Conservation (phyloP, 129 eudicot genomes). For the Gnaphalium uliginosum region DNA sequence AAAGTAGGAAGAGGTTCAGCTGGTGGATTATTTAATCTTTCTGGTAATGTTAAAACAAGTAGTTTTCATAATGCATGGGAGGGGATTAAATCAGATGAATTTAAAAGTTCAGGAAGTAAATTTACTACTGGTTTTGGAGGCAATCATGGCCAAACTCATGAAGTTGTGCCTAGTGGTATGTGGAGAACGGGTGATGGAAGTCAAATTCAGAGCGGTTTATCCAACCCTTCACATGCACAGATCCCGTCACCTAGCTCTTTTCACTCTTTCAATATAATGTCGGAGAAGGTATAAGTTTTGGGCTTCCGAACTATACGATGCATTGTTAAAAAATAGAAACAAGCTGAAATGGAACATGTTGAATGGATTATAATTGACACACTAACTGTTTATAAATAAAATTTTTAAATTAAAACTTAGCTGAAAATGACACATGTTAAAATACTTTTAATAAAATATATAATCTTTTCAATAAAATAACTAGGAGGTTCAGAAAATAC, state of each 20-base stretch:
- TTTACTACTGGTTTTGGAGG: constrained; percentile 56
- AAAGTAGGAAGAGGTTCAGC: constrained; percentile 45
- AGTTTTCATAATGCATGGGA: constrained; percentile 46
- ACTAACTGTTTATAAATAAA: neutral
- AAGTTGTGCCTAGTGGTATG: constrained; percentile 46
- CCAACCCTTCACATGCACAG: constrained; percentile 46
- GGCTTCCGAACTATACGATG: neutral
- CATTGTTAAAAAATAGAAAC: too few relatives aligned
- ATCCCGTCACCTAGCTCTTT: constrained; percentile 57
- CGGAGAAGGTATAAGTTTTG: constrained; percentile 56
- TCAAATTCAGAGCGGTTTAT: constrained; percentile 50
- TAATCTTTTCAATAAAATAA: neutral
- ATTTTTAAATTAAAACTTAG: neutral
- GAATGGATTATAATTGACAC: neutral
- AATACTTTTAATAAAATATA: too few relatives aligned
- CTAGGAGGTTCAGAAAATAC: neutral
- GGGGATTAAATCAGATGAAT: constrained; percentile 37
- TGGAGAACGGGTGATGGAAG: constrained; percentile 58
- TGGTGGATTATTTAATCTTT: constrained; percentile 50
- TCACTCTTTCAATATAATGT: constrained; percentile 50
- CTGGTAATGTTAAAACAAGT: constrained; percentile 43
- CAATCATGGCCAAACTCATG: constrained; percentile 39
- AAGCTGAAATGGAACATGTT: too few relatives aligned
- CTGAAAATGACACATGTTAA: neutral
- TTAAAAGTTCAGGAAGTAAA: constrained; percentile 44